Evolutionary conservation across 345 rosid genomes (phyloP).

Genomic region (Eucalyptus paniculata): DNA sequence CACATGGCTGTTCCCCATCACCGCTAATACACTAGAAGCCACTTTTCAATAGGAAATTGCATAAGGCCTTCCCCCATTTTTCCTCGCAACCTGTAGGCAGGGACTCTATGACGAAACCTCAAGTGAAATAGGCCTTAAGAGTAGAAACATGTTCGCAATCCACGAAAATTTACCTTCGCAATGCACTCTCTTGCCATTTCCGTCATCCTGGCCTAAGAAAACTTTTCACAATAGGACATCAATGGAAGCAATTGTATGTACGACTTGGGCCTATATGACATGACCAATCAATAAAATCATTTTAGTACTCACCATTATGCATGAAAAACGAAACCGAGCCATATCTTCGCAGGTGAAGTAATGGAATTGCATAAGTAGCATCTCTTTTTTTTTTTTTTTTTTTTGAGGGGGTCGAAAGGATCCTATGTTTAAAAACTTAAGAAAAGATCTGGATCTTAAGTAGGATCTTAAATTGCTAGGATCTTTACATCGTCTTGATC

Average conservation of each 20-base stretch:
- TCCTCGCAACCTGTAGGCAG: neutral
- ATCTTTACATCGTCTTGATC: neutral
- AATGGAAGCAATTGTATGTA: neutral
- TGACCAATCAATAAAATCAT: neutral
- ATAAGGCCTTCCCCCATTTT: neutral
- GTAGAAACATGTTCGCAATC: too few relatives aligned
- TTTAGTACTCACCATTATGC: neutral
- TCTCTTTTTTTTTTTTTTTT: too few relatives aligned
- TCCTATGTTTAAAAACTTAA: neutral
- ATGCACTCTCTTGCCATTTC: too few relatives aligned
- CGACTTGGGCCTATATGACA: neutral
- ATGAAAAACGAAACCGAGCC: neutral
- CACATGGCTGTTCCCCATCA: neutral
- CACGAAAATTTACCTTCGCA: neutral
- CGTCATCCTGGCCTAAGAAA: too few relatives aligned
- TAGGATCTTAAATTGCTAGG: neutral
- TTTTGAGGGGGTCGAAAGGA: neutral
- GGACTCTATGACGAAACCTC: neutral
- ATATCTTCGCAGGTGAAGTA: neutral
- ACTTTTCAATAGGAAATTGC: neutral
- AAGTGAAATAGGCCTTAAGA: neutral
- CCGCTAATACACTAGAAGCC: accelerated
- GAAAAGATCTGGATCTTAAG: neutral
- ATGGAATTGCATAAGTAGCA: neutral
- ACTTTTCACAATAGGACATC: neutral